These are phyloP conservation scores for Alloteropsis angusta DNA, from an alignment of 202 grass and related monocot genomes.

Conservation along the genomic window DNA sequence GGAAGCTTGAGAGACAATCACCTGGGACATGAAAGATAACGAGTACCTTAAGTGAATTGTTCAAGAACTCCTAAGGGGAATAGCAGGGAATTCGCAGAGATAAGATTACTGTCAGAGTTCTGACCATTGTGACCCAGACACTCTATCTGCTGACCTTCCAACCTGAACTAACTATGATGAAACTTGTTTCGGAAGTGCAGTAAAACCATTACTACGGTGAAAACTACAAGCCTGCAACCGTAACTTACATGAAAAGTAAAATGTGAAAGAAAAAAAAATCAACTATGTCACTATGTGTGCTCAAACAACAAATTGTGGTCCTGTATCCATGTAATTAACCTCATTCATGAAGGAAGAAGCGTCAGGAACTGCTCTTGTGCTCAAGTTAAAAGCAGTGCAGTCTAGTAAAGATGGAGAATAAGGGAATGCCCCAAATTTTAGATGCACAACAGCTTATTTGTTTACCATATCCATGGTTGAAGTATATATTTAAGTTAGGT, in stretches of 20 bases:
- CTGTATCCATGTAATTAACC: neutral
- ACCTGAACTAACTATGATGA: neutral
- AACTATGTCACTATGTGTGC: neutral
- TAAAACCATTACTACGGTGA: neutral
- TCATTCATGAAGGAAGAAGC: neutral
- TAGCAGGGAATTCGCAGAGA: neutral
- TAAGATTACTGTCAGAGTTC: neutral
- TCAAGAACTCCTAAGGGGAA: neutral
- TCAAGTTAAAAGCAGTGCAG: neutral
- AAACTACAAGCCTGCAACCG: neutral
- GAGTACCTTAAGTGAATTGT: neutral
- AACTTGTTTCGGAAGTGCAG: neutral
- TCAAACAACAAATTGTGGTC: neutral
- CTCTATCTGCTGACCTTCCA: neutral
- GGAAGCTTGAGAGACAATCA: constrained; percentile 82
- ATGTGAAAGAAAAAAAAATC: neutral
- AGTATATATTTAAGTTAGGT: neutral
- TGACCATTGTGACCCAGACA: neutral
- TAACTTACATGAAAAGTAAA: neutral
- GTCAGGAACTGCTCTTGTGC: neutral
- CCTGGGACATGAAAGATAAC: constrained; percentile 32
- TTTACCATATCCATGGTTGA: neutral
- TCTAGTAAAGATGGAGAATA: neutral
- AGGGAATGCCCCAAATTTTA: neutral
- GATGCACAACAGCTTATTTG: neutral